Conservation (phyloP, 2,329 filamentous ascomycete species). For the Talaromyces albobiverticillius region DNA sequence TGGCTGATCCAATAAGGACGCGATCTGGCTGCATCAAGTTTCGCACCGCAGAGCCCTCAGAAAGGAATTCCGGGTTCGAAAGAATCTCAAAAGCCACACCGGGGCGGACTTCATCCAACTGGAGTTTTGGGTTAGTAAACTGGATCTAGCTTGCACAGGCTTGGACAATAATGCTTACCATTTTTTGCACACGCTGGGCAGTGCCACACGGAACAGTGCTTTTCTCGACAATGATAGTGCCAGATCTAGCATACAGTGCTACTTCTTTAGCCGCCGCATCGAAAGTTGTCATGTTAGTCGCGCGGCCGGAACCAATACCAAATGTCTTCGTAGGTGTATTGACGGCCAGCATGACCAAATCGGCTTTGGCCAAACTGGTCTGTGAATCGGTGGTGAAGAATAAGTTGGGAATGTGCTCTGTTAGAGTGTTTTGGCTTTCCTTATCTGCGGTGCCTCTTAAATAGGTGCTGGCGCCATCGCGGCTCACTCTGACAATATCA, state of each 20-base stretch:
- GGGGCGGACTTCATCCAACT: slow-evolving; percentile 47
- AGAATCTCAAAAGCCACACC: slow-evolving; percentile 69
- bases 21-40: slow-evolving; percentile 70
- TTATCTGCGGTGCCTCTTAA: slow-evolving; percentile 17
- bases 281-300: slow-evolving; percentile 69
- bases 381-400: slow-evolving; percentile 70
- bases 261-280: slow-evolving; percentile 68
- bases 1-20: slow-evolving; percentile 69
- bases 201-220: slow-evolving; percentile 76
- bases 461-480: slow-evolving; percentile 32
- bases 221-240: slow-evolving; percentile 77
- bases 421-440: slow-evolving; percentile 27
- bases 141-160: neutral
- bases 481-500: slow-evolving; percentile 59
- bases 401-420: slow-evolving; percentile 60
- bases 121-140: neutral
- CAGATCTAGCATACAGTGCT: slow-evolving; percentile 62
- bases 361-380: slow-evolving; percentile 62
- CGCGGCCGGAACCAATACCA: slow-evolving; percentile 66
- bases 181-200: slow-evolving; percentile 66
- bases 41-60: slow-evolving; percentile 71
- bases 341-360: slow-evolving; percentile 72
- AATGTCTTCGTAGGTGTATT: slow-evolving; percentile 75
- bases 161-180: slow-evolving; percentile 46
- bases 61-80: slow-evolving; percentile 78